Evolutionary conservation across 2,329 filamentous ascomycete species (phyloP), one percentile per base, ranked within the genome.

Genomic region (Amauroascus niger): DNA sequence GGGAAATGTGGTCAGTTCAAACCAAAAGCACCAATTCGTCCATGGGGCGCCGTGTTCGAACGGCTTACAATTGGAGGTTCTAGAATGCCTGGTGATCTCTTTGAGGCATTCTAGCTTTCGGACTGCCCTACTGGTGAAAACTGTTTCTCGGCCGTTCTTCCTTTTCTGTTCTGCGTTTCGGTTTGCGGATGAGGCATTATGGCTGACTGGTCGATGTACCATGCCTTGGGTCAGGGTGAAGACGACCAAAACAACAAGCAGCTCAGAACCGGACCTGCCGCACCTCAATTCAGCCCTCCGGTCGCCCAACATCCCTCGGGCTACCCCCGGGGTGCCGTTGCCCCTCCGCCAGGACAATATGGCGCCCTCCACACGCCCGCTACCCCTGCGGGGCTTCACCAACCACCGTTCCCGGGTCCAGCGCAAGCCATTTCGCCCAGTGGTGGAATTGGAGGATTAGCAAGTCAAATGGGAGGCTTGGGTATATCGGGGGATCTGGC

Each of bases 381-480:
- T 39, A 11, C 50, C 18, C 50, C 50, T 20, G 28, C 50, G 20
- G 50, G 41, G 20, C 11, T 35, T 33, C 49, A 20, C 35, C 59
- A 47, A 13, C 58, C 57, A 48, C 58, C 50, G 33, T 22, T 40
- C 26, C 51, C 40, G 26, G 44, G 28, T 33, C 45, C 54, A 26
- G 24, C 40, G 5, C 55, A 52, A 13, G 18, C 33, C 20, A 32
- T 49, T 33, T 32, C 47, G 7, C 62, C 57, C 40, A 63, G 65
- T 32, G 64, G 69, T 28, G 55, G 61, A 30, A 67, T 74, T 63
- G 67, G 65, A 22, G 72, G 71, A 2, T 60, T 78, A 50, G 60
- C 71, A 11, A 78, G 82, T 53, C 88, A 94, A 28, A 67, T 74
- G 63, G 67, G 65, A 18, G 72, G 70, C 1, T 60, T 78, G 79